Conservation (phyloP, 2,329 filamentous ascomycete species). For the Ophiostoma pallidulum region DNA sequence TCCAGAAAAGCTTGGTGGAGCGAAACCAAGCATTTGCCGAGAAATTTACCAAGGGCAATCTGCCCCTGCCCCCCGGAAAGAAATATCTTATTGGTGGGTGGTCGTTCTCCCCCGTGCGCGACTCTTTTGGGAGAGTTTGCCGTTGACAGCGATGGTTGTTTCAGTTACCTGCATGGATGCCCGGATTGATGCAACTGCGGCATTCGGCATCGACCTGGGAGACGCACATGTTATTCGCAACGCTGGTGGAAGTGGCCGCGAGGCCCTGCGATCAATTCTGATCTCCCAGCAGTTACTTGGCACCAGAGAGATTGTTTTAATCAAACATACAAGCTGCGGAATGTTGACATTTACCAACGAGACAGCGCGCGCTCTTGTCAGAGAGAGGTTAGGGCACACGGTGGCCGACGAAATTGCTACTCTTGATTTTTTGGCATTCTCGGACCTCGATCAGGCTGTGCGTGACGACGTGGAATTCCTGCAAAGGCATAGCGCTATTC, state of each 20-base stretch:
- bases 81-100: conserved; percentile 53
- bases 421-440: conserved; percentile 55
- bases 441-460: conserved; percentile 54
- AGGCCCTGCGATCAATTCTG: conserved; percentile 63
- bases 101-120: conserved; percentile 15
- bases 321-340: conserved; percentile 70
- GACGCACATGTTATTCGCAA: conserved; percentile 75
- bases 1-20: conserved; percentile 22
- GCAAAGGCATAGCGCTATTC: conserved; percentile 48
- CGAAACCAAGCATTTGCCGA: conserved; percentile 22
- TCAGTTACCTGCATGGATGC: conserved; percentile 76
- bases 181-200: conserved; percentile 56
- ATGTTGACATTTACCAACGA: conserved; percentile 61
- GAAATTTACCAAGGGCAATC: conserved; percentile 53
- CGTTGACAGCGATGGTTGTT: background rate
- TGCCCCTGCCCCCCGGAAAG: conserved; percentile 60
- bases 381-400: conserved; percentile 45
- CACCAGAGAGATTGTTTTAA: conserved; percentile 62
- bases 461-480: conserved; percentile 56
- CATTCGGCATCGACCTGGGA: conserved; percentile 61
- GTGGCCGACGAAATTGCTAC: conserved; percentile 34
- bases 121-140: background rate
- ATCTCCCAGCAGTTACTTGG: conserved; percentile 73
- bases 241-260: conserved; percentile 55
- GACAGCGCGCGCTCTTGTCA: conserved; percentile 43